Evolutionary conservation across 2,329 filamentous ascomycete species (phyloP), one percentile per base, ranked within the genome.

Genomic region (Fusarium siculi): DNA sequence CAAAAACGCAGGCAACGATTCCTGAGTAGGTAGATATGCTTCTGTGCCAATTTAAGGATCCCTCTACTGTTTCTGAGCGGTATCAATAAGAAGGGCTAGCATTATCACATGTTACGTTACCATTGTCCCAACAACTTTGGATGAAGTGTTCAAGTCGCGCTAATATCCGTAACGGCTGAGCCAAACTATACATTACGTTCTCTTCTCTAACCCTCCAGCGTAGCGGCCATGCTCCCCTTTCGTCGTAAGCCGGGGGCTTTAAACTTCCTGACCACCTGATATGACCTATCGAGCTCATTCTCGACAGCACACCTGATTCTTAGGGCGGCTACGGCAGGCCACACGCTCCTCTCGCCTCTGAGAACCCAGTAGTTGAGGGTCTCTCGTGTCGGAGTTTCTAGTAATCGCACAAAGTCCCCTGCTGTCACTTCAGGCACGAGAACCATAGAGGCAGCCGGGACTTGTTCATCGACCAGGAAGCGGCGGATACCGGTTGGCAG

Each of bases 311-410:
- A 96, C 11, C 96, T 86, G 11, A 97, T 91, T 76, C 92, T 92
- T 69, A 98, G 82, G 19, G 95, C 94, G 37, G 91, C 91, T 7
- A 97, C 90, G 5, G 94, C 93, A 1, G 95, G 96, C 95, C 96
- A 98, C 0, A 97, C 94, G 74, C 93, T 95, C 70, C 91, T 85
- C 82, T 98, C 96, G 4, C 96, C 96, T 61, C 92, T 88, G 37
- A 91, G 82, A 60, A 97, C 95, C 96, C 95, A 98, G 76, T 96
- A 93, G 65, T 94, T 90, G 7, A 98, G 84, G 14, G 90, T 91
- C 66, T 92, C 90, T 57, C 89, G 87, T 1, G 92, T 96, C 2
- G 95, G 95, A 36, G 93, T 93, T 80, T 97, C 93, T n/a, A 98
- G 87, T 39, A 98, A 84, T 39, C 92, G 89, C 46, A 92, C 84